Evolutionary conservation across 2,329 filamentous ascomycete species (phyloP).

Genomic region (Colletotrichum tanaceti): DNA sequence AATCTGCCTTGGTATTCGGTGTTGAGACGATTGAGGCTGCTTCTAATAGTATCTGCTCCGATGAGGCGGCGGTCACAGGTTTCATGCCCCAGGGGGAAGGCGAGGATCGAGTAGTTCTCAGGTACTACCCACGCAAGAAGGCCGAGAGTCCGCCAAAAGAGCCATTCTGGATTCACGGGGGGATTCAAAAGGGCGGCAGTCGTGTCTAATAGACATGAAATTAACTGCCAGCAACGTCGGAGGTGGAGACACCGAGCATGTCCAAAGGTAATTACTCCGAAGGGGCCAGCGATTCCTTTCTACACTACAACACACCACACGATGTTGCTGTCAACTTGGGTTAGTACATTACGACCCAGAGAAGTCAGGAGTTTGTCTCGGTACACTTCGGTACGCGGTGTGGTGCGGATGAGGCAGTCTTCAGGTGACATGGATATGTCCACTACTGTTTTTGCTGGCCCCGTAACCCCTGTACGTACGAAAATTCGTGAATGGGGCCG

Average conservation of each 20-base stretch:
- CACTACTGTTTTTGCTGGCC: conserved; percentile 33
- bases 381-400: conserved; percentile 33
- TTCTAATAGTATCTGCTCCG: conserved; percentile 9
- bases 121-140: conserved; percentile 17
- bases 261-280: conserved; percentile 45
- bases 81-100: conserved; percentile 19
- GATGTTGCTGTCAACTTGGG: conserved; percentile 50
- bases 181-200: conserved; percentile 42
- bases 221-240: conserved; percentile 44
- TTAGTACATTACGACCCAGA: conserved; percentile 34
- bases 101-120: conserved; percentile 21
- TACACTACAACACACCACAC: conserved; percentile 52
- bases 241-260: conserved; percentile 47
- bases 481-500: conserved; percentile 34
- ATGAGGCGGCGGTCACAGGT: conserved; percentile 7
- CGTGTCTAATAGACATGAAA: conserved; percentile 47
- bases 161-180: conserved; percentile 34
- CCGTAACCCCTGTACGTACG: conserved; percentile 30
- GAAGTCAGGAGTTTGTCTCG: conserved; percentile 26
- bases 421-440: conserved; percentile 39
- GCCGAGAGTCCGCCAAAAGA: conserved; percentile 21
- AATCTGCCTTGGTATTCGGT: background rate
- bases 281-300: conserved; percentile 46
- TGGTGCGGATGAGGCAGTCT: conserved; percentile 31
- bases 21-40: conserved; percentile 12